Percentiles rank a stretch among this genome's conserved stretches.
Conservation (phyloP, 306 rosid species). For the Casuarina equisetifolia region DNA sequence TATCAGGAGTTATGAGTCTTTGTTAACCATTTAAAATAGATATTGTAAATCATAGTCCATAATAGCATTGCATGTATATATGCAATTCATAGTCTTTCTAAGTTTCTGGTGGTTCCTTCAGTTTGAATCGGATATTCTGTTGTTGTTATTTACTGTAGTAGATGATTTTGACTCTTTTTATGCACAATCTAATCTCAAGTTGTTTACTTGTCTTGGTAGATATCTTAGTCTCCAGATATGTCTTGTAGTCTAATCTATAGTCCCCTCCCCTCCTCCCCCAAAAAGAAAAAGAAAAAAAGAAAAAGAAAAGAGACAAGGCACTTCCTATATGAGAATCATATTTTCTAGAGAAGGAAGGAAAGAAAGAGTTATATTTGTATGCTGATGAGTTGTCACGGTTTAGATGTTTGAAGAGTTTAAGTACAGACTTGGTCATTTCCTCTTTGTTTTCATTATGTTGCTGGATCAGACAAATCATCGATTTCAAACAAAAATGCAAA, state of each 20-base stretch:
- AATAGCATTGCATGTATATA: background rate
- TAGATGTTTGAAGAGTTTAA: background rate
- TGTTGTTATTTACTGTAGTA: background rate
- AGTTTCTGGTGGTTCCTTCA: background rate
- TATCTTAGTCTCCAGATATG: background rate
- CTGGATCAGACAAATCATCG: conserved; percentile 62
- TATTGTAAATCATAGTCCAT: background rate
- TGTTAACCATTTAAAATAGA: background rate
- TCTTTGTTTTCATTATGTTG: background rate
- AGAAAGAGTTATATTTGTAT: background rate
- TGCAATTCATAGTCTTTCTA: background rate
- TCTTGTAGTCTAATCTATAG: background rate
- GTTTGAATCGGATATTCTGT: background rate
- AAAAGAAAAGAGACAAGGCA: background rate
- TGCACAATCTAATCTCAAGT: background rate
- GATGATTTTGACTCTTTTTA: background rate
- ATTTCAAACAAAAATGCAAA: conserved; percentile 61
- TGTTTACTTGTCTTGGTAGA: background rate
- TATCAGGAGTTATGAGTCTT: background rate
- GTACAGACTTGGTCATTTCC: background rate
- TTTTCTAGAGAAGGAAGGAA: background rate
- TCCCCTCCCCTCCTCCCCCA: too few species aligned
- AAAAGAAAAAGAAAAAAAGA: background rate
- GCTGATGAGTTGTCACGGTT: background rate
- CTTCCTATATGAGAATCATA: background rate